Percentiles rank a stretch among this genome's conserved stretches.
Evolutionary conservation across 208 protist species (phyloP).

Genomic region (Wallacemonas sp.): DNA sequence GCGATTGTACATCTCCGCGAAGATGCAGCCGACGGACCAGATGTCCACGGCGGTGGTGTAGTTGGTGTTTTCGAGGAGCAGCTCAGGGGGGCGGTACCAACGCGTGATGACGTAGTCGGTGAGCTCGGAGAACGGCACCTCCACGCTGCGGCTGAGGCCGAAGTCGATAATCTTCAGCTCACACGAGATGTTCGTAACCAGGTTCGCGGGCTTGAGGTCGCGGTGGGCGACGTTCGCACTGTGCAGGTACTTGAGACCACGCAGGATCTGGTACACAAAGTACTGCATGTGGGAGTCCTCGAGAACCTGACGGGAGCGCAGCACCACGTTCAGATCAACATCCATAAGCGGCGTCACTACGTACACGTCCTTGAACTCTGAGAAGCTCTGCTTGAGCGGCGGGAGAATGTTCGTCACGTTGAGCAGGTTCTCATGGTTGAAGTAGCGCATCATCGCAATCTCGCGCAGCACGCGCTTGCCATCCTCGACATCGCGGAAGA

Average conservation of each 20-base stretch:
- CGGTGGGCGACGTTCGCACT: constrained; percentile 89
- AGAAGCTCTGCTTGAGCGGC: constrained; percentile 80
- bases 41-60: constrained; percentile 92
- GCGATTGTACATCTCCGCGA: constrained; percentile 96
- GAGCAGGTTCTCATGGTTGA: constrained; percentile 93
- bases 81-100: constrained; percentile 95
- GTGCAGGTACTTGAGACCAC: constrained; percentile 90
- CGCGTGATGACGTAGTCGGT: constrained; percentile 94
- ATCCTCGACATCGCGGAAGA: constrained; percentile 91
- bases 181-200: constrained; percentile 86
- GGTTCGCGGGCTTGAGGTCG: constrained; percentile 91
- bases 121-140: constrained; percentile 75
- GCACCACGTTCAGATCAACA: constrained; percentile 95
- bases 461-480: constrained; percentile 93
- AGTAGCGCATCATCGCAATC: constrained; percentile 93
- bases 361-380: constrained; percentile 94
- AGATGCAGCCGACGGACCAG: constrained; percentile 95
- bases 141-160: constrained; percentile 85
- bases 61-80: constrained; percentile 87
- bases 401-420: constrained; percentile 94
- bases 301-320: constrained; percentile 91
- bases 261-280: constrained; percentile 89
- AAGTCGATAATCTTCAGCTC: constrained; percentile 93
- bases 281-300: constrained; percentile 86
- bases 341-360: constrained; percentile 97